Base-by-base conservation (phyloP, 2,329 filamentous ascomycete species). In the Aureobasidium sp. region DNA sequence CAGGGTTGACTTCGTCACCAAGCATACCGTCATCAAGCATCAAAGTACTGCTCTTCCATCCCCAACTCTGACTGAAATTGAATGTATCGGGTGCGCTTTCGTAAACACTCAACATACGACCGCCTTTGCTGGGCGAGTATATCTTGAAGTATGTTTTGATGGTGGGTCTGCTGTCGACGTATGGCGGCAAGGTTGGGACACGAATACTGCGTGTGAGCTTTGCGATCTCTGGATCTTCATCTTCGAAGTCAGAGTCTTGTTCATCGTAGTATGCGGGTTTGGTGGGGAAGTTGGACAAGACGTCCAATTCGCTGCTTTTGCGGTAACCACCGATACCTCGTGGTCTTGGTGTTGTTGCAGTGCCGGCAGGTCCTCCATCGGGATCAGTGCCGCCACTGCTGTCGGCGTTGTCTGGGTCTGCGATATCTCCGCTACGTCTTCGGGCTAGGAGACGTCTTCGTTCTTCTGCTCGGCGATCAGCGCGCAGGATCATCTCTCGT, bases 91-190 rank as follows among this genome's bases (percentile, higher is more conserved):
- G 82, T 5, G 81, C 81, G 49, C 76, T 79, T 65, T 83, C 81
- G 66, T 84, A 84, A n/a, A 84, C 81, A 57, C 77, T 81, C 39
- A 85, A 69, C 75, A 84, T 79, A 14, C 82, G 72, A 3, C 82
- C 82, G n/a, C 81, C 82, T 65, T 82, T 82, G 27, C 76, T 79
- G 0, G 82, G 82, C n/a, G 75, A 79, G 71, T 83, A 85, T 58
- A 85, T 84, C 68, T 84, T 84, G 72, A 84, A 85, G 66, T 85
- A 85, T 0, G 82, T 84, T 67, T 79, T 80, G 69, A 85, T 84
- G 1, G 80, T 83, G 0, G 82, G 81, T 1, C 82, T 74, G 2
- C 73, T 75, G 65, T 85, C 82, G 37, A 81, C 76, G 65, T 84
- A 85, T 1, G 79, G 74, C 0, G 81, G 79, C 5, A 84, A 68